Evolutionary conservation across 345 rosid species (phyloP).

Genomic region (Populus davidiana): DNA sequence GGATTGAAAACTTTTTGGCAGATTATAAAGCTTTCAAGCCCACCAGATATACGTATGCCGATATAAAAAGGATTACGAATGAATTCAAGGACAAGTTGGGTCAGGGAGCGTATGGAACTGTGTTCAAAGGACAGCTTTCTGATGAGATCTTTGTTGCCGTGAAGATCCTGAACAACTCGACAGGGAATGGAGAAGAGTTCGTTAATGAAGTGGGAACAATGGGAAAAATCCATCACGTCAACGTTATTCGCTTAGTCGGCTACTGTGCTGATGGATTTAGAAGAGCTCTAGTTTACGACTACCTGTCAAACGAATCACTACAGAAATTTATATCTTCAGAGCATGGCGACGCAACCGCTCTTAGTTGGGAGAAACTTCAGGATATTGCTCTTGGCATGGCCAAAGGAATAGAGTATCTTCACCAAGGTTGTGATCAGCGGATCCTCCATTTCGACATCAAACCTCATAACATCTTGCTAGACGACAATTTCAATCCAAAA

Average conservation of each 20-base stretch:
- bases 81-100: slow-evolving; percentile 20
- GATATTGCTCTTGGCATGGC: slow-evolving; percentile 24
- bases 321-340: slow-evolving; percentile 14
- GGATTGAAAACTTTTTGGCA: slow-evolving; percentile 20
- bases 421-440: slow-evolving; percentile 24
- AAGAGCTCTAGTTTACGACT: slow-evolving; percentile 26
- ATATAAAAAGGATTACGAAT: slow-evolving; percentile 22
- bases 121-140: slow-evolving; percentile 26
- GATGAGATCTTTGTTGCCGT: slow-evolving; percentile 24
- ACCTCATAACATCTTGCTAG: slow-evolving; percentile 14
- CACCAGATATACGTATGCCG: slow-evolving; percentile 15
- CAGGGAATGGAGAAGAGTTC: slow-evolving; percentile 23
- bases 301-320: slow-evolving; percentile 14
- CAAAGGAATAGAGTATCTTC: slow-evolving; percentile 26
- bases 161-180: slow-evolving; percentile 18
- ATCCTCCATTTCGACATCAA: slow-evolving; percentile 31
- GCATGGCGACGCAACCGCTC: neutral
- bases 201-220: slow-evolving; percentile 24
- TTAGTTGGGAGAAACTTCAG: slow-evolving; percentile 19
- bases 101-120: slow-evolving; percentile 26
- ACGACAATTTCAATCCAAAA: slow-evolving; percentile 22
- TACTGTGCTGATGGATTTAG: slow-evolving; percentile 29
- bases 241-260: slow-evolving; percentile 21
- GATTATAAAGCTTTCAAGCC: slow-evolving; percentile 29
- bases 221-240: slow-evolving; percentile 25